Percentiles rank a stretch among this genome's conserved stretches.
Evolutionary conservation across 768 basidiomycete genomes (phyloP).

Genomic region (Tephrocybe sp.): DNA sequence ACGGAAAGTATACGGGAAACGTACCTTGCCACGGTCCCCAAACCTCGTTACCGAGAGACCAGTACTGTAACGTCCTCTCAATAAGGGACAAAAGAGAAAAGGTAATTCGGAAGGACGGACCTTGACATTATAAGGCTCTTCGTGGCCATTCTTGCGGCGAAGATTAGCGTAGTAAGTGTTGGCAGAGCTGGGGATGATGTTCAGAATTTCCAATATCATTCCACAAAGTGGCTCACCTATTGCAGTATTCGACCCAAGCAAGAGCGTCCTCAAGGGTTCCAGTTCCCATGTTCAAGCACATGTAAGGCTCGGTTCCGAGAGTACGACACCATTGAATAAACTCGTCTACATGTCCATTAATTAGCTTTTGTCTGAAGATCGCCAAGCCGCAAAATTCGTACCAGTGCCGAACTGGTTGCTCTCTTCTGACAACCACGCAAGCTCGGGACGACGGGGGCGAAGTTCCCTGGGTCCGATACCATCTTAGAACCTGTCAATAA

Average conservation of each 20-base stretch:
- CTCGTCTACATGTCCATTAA: conserved; percentile 32
- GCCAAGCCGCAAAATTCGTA: conserved; percentile 4
- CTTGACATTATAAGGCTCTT: conserved; percentile 53
- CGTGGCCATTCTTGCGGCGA: conserved; percentile 53
- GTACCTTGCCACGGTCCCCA: conserved; percentile 53
- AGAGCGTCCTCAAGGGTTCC: conserved; percentile 60
- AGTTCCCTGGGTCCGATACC: conserved; percentile 50
- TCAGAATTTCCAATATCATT: neutral
- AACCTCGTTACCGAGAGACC: conserved; percentile 49
- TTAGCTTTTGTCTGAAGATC: neutral
- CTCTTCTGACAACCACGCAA: conserved; percentile 60
- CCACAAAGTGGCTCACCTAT: conserved; percentile 32
- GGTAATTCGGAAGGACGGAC: conserved; percentile 7
- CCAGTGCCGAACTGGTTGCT: conserved; percentile 61
- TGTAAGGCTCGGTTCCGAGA: conserved; percentile 53
- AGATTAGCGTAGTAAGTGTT: conserved; percentile 54
- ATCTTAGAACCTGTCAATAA: conserved; percentile 26
- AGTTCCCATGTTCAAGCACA: conserved; percentile 64
- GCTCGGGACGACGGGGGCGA: conserved; percentile 53
- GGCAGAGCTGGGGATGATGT: conserved; percentile 26
- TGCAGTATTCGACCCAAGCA: conserved; percentile 63
- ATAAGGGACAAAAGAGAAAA: neutral
- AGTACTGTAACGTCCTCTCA: conserved; percentile 24
- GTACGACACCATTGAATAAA: conserved; percentile 56
- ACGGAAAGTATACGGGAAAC: neutral